Evolutionary conservation across 495 filamentous ascomycete species (phyloP).

Genomic region (Amniculicola lignicola): DNA sequence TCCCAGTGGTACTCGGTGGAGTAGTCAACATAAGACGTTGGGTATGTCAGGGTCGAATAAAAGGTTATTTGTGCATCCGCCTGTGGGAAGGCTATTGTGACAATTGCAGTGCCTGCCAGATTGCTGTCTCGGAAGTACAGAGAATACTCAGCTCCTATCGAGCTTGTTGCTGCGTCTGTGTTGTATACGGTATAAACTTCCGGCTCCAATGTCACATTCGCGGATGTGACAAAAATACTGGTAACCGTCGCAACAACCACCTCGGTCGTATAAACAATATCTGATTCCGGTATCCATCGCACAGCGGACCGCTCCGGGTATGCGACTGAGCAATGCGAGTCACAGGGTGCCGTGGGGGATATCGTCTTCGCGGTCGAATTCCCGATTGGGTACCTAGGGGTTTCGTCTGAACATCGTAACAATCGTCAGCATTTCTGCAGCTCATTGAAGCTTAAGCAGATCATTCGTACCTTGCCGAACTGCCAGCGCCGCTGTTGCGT

Average conservation of each 20-base stretch:
- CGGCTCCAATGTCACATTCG: neutral
- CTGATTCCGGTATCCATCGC: conserved; percentile 14
- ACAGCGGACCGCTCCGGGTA: conserved; percentile 17
- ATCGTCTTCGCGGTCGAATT: conserved; percentile 12
- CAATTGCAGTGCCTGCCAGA: neutral
- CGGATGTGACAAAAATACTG: neutral
- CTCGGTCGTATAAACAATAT: conserved; percentile 21
- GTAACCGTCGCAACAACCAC: conserved; percentile 15
- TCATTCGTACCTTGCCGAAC: conserved; percentile 7
- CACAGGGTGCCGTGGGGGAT: conserved; percentile 5
- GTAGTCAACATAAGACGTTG: conserved; percentile 23
- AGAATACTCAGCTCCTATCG: conserved; percentile 8
- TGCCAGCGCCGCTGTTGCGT: conserved; percentile 15
- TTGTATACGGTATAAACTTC: neutral
- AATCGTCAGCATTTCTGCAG: neutral
- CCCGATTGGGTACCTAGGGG: conserved; percentile 1
- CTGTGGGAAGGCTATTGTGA: neutral
- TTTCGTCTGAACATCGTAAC: conserved; percentile 1
- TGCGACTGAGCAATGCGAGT: conserved; percentile 14
- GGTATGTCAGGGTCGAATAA: conserved; percentile 11
- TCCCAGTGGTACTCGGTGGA: conserved; percentile 17
- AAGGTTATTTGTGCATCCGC: conserved; percentile 2
- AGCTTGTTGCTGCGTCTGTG: neutral
- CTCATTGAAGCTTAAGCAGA: too few relatives aligned
- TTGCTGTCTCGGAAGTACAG: neutral